These are phyloP conservation scores for Exserohilum rostratum DNA, from an alignment of 2,329 filamentous ascomycete genomes.

Conservation along the genomic window DNA sequence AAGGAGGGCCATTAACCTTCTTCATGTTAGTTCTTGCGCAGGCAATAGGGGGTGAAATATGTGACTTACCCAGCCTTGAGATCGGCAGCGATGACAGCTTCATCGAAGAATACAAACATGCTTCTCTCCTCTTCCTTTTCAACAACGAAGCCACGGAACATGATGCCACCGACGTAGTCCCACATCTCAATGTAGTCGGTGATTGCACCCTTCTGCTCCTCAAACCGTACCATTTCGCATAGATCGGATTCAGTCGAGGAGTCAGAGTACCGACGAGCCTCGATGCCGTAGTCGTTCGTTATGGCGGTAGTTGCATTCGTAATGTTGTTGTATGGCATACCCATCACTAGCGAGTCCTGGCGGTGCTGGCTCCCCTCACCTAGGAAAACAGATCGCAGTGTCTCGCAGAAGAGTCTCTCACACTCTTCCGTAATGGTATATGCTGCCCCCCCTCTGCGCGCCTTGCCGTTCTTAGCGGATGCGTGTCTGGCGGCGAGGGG, in stretches of 20 bases:
- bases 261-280: conserved; percentile 28
- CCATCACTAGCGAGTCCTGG: conserved; percentile 86
- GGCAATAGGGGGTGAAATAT: neutral
- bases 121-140: conserved; percentile 72
- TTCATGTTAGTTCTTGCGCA: conserved; percentile 15
- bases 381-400: conserved; percentile 90
- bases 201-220: conserved; percentile 46
- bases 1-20: conserved; percentile 77
- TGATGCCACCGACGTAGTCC: conserved; percentile 83
- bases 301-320: conserved; percentile 30
- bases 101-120: conserved; percentile 88
- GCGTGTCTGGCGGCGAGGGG: conserved; percentile 66
- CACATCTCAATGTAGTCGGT: conserved; percentile 76
- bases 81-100: conserved; percentile 72
- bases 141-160: conserved; percentile 84
- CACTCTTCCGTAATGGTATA: conserved; percentile 98
- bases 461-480: conserved; percentile 57
- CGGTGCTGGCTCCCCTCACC: conserved; percentile 84
- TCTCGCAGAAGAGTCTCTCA: conserved; percentile 99
- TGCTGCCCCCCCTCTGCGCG: conserved; percentile 84
- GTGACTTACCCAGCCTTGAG: conserved; percentile 81
- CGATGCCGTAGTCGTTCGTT: conserved; percentile 41
- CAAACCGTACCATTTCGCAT: conserved; percentile 29
- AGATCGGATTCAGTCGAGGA: conserved; percentile 42
- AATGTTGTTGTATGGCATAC: conserved; percentile 59